phyloP scores from a whole-genome alignment of 371 early-diverging fungal genomes.

The Nematocida major region DNA sequence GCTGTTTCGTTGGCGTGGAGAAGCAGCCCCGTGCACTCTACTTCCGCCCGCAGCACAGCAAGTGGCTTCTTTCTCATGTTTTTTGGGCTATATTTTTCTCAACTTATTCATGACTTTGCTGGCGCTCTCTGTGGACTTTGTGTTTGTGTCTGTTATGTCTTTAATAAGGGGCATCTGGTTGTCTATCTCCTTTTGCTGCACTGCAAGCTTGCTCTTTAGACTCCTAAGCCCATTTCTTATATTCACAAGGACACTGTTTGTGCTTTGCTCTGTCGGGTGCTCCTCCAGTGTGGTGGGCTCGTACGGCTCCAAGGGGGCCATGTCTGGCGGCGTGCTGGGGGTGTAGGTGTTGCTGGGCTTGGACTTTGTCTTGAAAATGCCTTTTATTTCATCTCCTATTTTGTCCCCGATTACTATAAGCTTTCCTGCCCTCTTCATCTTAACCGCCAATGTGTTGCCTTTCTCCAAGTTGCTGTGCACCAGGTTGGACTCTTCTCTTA shows the following conservation, averaged over 20 bases:
- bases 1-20: neutral
- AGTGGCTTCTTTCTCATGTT: conserved; percentile 13
- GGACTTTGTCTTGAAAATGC: conserved; percentile 13
- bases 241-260: conserved; percentile 29
- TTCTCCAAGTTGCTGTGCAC: conserved; percentile 21
- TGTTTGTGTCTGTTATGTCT: conserved; percentile 39
- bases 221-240: conserved; percentile 29
- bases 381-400: conserved; percentile 34
- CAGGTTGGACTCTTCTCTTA: conserved; percentile 12
- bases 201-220: conserved; percentile 8
- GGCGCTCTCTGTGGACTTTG: conserved; percentile 8
- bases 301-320: neutral
- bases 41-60: conserved; percentile 7
- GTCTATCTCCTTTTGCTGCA: conserved; percentile 35
- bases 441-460: conserved; percentile 16
- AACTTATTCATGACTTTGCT: conserved; percentile 37
- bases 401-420: conserved; percentile 42
- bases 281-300: neutral
- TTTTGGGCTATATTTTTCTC: conserved; percentile 14
- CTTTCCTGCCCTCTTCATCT: conserved; percentile 50
- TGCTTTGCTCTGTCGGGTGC: conserved; percentile 1
- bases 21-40: conserved; percentile 8
- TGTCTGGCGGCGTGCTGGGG: neutral
- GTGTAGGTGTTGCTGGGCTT: neutral
- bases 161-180: conserved; percentile 39